These are phyloP conservation scores for Lepidium didymum DNA, from an alignment of 345 rosid genomes.

Conservation along the genomic window DNA sequence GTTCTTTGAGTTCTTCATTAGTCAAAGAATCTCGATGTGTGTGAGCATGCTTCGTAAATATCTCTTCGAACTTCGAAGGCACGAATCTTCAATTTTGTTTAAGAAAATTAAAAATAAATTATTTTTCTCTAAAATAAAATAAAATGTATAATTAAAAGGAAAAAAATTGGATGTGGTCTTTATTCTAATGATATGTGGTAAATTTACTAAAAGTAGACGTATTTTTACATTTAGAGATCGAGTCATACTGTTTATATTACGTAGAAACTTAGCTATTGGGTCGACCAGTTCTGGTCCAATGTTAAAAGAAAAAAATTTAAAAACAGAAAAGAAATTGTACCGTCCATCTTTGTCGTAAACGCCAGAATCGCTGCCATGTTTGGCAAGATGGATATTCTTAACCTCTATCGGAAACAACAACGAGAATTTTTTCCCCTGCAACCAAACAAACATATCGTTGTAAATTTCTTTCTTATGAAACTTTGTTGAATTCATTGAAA, in stretches of 20 bases:
- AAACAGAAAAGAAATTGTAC: conserved; percentile 3
- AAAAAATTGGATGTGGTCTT: no score
- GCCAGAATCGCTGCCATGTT: conserved; percentile 84
- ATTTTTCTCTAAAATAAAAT: not conserved
- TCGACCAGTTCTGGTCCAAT: no score
- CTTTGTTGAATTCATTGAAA: no score
- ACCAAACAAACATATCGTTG: not conserved
- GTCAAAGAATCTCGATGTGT: conserved; percentile 45
- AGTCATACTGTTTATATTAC: no score
- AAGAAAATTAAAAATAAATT: not conserved
- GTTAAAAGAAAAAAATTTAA: no score
- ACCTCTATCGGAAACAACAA: conserved; percentile 62
- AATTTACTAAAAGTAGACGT: no score
- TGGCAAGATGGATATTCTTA: conserved; percentile 53
- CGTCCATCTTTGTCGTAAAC: conserved; percentile 80
- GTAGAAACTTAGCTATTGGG: no score
- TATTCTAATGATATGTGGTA: no score
- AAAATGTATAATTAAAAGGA: not conserved
- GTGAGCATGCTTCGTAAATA: conserved; percentile 47
- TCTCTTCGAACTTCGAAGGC: conserved; percentile 61
- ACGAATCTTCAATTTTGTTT: conserved; percentile 44
- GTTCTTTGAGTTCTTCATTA: conserved; percentile 35
- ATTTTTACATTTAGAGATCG: no score
- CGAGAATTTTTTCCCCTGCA: conserved; percentile 65
- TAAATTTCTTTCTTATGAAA: no score